Evolutionary conservation across 1,139 yeast species (phyloP).

Genomic region (Nematodospora anomalae): DNA sequence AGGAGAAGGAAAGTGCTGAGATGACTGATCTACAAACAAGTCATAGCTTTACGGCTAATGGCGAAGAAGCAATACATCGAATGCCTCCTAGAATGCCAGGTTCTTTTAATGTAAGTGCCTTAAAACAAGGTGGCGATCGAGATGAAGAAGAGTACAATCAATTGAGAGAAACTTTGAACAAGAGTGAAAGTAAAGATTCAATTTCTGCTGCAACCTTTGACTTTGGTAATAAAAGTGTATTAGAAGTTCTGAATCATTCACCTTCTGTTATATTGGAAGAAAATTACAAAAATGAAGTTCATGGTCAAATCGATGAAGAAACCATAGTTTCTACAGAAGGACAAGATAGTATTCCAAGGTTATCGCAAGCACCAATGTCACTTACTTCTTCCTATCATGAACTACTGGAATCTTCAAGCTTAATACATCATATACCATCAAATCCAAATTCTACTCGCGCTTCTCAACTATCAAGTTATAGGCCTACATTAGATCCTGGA

Average conservation of each 20-base stretch:
- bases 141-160: constrained; percentile 19
- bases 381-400: constrained; percentile 4
- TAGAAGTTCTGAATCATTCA: constrained; percentile 3
- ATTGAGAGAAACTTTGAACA: constrained; percentile 10
- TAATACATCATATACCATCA: constrained; percentile 7
- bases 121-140: constrained; percentile 27
- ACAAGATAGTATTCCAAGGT: constrained; percentile 1
- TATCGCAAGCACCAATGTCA: constrained; percentile 3
- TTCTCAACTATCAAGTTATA: constrained; percentile 16
- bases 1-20: background rate
- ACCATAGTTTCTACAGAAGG: background rate
- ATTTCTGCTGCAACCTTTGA: constrained; percentile 7
- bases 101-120: constrained; percentile 56
- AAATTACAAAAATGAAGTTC: background rate
- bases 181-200: constrained; percentile 10
- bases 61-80: constrained; percentile 5
- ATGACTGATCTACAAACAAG: constrained; percentile 1
- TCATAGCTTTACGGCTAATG: constrained; percentile 2
- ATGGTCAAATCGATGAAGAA: constrained; percentile 1
- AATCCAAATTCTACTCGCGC: constrained; percentile 10
- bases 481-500: constrained; percentile 45
- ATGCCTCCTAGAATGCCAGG: constrained; percentile 59
- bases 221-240: constrained; percentile 2
- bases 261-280: constrained; percentile 7
- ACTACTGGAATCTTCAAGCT: constrained; percentile 1